Conservation (phyloP, 1,284 basidiomycete species). For the Microbotryum violaceum region DNA sequence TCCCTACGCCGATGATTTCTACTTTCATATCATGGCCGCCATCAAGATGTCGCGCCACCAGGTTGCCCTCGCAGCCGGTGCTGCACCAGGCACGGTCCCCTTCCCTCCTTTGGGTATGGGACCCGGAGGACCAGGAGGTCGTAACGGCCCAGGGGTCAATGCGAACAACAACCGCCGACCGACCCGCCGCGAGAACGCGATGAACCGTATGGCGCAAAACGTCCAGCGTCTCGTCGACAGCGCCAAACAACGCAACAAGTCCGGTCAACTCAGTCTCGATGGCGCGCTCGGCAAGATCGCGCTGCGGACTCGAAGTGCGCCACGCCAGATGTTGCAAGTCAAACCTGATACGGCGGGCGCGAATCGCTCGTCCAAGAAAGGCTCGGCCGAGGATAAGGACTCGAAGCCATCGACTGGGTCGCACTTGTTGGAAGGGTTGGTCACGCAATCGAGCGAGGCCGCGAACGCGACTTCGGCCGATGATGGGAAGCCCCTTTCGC, state of each 20-base stretch:
- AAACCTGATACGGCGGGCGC: conserved; percentile 42
- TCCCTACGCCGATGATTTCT: conserved; percentile 96
- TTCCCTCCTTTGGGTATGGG: neutral
- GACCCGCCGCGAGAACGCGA: conserved; percentile 73
- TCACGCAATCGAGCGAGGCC: conserved; percentile 1
- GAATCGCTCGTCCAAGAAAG: neutral
- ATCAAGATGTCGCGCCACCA: conserved; percentile 19
- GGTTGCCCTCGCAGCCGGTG: conserved; percentile 8
- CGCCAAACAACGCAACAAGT: conserved; percentile 56
- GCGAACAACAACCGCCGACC: neutral
- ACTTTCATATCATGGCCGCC: conserved; percentile 84
- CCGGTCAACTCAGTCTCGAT: conserved; percentile 53
- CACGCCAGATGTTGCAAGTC: conserved; percentile 87
- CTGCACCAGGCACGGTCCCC: conserved; percentile 2
- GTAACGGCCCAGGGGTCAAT: neutral
- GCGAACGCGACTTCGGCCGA: conserved; percentile 1
- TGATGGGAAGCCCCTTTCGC: conserved; percentile 55
- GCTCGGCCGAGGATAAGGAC: neutral
- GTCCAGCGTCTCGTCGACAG: conserved; percentile 94
- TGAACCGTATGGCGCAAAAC: conserved; percentile 95
- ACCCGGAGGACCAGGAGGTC: neutral
- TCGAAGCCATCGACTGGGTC: conserved; percentile 19
- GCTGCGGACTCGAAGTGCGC: conserved; percentile 85
- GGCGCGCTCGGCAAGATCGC: conserved; percentile 93
- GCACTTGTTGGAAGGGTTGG: conserved; percentile 23